Percentiles rank a stretch among this genome's conserved stretches.
phyloP scores from a whole-genome alignment of 2,329 filamentous ascomycete genomes.

The Allantophomopsis cytisporea region DNA sequence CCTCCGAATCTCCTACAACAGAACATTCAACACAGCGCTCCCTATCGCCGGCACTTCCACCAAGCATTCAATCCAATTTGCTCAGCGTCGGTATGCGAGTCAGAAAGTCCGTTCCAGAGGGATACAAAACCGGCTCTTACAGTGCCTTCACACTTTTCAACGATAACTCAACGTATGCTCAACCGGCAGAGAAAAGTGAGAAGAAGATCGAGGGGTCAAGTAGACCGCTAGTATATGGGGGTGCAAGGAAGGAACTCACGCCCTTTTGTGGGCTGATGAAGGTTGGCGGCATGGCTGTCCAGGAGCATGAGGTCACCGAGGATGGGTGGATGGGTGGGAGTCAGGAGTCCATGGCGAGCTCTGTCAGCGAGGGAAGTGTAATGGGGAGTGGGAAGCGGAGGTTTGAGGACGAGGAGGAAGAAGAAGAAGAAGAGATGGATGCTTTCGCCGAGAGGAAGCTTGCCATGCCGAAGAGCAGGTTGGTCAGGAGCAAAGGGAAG shows the following conservation, averaged over 20 bases:
- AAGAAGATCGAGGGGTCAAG: slow-evolving; percentile 3
- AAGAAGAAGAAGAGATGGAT: background rate
- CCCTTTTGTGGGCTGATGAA: slow-evolving; percentile 76
- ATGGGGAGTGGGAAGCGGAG: no score
- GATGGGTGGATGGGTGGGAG: slow-evolving; percentile 14
- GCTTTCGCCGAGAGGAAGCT: background rate
- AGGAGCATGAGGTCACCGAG: slow-evolving; percentile 21
- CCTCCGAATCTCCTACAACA: slow-evolving; percentile 6
- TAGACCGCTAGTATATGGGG: slow-evolving; percentile 3
- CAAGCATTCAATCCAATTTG: slow-evolving; percentile 65
- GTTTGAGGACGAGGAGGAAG: slow-evolving; percentile 18
- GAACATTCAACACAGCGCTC: slow-evolving; percentile 15
- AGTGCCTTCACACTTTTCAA: slow-evolving; percentile 38
- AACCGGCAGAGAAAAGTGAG: background rate
- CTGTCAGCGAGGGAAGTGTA: no score
- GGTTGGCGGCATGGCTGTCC: slow-evolving; percentile 52
- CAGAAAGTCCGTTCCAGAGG: slow-evolving; percentile 83
- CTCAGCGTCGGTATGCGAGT: slow-evolving; percentile 88
- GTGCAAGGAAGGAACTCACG: slow-evolving; percentile 44
- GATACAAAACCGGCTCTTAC: slow-evolving; percentile 66
- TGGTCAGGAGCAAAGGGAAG: background rate
- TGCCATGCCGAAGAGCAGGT: background rate
- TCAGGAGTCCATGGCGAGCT: no score
- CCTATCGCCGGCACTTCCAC: slow-evolving; percentile 40
- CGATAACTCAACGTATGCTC: slow-evolving; percentile 15